Base-by-base conservation (phyloP, 2,329 filamentous ascomycete species). In the Neobulgaria alba region DNA sequence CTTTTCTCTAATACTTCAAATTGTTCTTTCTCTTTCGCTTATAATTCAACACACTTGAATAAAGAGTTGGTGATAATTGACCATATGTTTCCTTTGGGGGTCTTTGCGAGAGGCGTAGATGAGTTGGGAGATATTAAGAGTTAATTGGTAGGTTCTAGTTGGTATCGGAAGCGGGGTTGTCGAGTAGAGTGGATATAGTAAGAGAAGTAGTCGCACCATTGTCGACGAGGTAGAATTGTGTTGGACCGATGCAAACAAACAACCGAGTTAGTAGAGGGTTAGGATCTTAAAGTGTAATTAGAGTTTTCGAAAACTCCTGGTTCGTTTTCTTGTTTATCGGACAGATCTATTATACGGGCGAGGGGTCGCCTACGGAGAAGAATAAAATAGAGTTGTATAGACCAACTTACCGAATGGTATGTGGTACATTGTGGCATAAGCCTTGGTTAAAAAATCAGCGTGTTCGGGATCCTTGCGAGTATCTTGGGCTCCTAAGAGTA, bases 91-190 rank as follows among this genome's bases (percentile, higher is more conserved):
- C 1, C 34, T 38, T 41, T 41, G 43, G 2, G 38, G 16, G 18
- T 43, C 39, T 26, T 34, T 39, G n/a, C 44, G 37, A 21, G 38
- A 36, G 29, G 41, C 36, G 26, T 43, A 40, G n/a, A 41, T 39
- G 21, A 47, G 35, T 33, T 47, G 29, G n/a, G 37, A 18, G 39
- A 37, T 18, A 29, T 36, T 42, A n/a, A 37, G 34, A 26, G 29
- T 30, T 10, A 42, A 23, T 29, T 26, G 20, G 20, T 37, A 42
- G 12, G 33, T 10, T 20, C 33, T 29, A 29, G 23, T 37, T 10
- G 34, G 33, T 19, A n/a, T 32, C 26, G 34, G 30, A 8, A 33
- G 30, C 30, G 18, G 18, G 10, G 4, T n/a, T 33, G 30, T 17
- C 15, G 19, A 38, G 36, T 26, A 38, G 36, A 38, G 36, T 38